Conservation (phyloP, 2,329 filamentous ascomycete species). For the Xylariaceae sp. region DNA sequence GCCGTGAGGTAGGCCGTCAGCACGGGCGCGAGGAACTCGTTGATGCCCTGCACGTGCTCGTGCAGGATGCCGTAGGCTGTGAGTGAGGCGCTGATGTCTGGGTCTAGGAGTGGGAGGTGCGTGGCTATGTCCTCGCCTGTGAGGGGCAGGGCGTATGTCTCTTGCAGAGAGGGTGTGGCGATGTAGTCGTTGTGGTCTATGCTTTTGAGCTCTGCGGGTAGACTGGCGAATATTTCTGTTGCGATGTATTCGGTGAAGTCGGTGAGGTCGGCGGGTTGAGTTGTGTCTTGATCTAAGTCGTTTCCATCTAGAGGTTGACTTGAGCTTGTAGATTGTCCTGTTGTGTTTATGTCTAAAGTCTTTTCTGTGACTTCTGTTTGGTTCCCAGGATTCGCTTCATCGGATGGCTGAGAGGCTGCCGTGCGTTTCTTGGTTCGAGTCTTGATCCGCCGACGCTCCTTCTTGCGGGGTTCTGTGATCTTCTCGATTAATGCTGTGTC, state of each 20-base stretch:
- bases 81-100: slow-evolving; percentile 63
- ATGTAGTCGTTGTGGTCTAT: slow-evolving; percentile 58
- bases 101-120: slow-evolving; percentile 53
- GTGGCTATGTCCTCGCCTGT: slow-evolving; percentile 45
- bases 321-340: neutral
- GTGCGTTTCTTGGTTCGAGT: slow-evolving; percentile 28
- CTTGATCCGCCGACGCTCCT: slow-evolving; percentile 39
- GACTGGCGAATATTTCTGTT: slow-evolving; percentile 59
- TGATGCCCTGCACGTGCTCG: slow-evolving; percentile 38
- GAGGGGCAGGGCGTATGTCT: slow-evolving; percentile 55
- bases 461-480: slow-evolving; percentile 41
- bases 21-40: slow-evolving; percentile 59
- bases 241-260: slow-evolving; percentile 83
- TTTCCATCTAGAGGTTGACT: slow-evolving; percentile 6
- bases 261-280: slow-evolving; percentile 59
- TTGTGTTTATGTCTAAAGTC: neutral
- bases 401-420: slow-evolving; percentile 5
- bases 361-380: neutral
- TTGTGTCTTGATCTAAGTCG: slow-evolving; percentile 23
- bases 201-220: slow-evolving; percentile 58
- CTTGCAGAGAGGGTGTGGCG: slow-evolving; percentile 45
- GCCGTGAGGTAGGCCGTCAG: slow-evolving; percentile 59
- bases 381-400: neutral
- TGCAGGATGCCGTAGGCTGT: slow-evolving; percentile 60
- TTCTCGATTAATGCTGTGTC: slow-evolving; percentile 65